Conservation (phyloP, 305 asterid genomes). For the Stenogyne calaminthoides region DNA sequence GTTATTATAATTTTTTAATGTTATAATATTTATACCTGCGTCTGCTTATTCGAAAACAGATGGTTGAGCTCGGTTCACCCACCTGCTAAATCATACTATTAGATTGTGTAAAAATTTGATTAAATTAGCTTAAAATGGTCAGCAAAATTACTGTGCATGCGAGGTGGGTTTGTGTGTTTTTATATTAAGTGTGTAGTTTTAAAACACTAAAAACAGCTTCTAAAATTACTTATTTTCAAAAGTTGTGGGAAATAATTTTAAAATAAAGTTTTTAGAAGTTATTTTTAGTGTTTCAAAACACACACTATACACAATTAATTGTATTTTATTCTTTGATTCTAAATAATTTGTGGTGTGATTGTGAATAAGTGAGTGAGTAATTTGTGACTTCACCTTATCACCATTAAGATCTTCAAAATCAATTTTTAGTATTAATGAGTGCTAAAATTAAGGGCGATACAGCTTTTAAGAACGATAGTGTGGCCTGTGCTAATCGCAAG, state of each 20-base stretch:
- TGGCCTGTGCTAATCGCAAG: neutral
- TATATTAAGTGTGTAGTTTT: too few relatives aligned
- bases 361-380: neutral
- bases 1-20: neutral
- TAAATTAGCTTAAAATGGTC: neutral
- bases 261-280: too few relatives aligned
- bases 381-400: neutral
- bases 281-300: too few relatives aligned
- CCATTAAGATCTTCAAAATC: neutral
- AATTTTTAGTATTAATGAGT: neutral
- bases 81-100: conserved; percentile 5
- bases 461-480: neutral
- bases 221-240: too few relatives aligned
- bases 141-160: neutral
- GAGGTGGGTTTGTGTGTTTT: neutral
- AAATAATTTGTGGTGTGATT: too few relatives aligned
- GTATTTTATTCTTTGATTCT: too few relatives aligned
- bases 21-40: neutral
- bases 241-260: too few relatives aligned
- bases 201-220: too few relatives aligned
- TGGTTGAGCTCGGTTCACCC: conserved; percentile 29
- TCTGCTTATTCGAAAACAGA: conserved; percentile 5
- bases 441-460: neutral
- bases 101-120: neutral
- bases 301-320: too few relatives aligned